These are phyloP conservation scores for Amylostereum areolatum DNA, from an alignment of 1,284 basidiomycete genomes.

Conservation along the genomic window DNA sequence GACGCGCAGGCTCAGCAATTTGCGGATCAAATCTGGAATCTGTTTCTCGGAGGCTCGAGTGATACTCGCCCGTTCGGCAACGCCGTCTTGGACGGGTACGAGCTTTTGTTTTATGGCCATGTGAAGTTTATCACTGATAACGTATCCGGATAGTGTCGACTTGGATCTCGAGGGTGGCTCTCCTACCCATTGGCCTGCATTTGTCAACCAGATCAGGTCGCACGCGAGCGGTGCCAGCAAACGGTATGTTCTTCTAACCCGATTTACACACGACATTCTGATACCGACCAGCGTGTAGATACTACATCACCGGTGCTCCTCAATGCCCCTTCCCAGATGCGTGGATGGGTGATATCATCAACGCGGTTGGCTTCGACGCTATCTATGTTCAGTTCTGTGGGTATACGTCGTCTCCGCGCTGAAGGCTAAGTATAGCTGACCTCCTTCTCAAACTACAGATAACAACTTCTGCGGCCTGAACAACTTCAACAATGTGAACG, in stretches of 20 bases:
- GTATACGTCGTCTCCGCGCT: conserved; percentile 8
- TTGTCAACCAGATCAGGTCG: conserved; percentile 45
- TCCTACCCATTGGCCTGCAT: conserved; percentile 36
- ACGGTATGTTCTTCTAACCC: conserved; percentile 25
- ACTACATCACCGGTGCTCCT: conserved; percentile 60
- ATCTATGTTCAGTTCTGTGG: conserved; percentile 57
- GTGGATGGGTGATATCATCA: conserved; percentile 46
- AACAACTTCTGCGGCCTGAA: conserved; percentile 55
- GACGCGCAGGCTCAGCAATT: conserved; percentile 46
- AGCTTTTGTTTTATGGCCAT: conserved; percentile 1
- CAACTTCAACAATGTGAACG: conserved; percentile 34
- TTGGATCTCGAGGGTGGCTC: conserved; percentile 58
- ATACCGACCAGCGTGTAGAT: conserved; percentile 26
- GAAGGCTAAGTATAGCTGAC: background rate
- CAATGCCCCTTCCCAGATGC: conserved; percentile 65
- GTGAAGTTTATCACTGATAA: background rate
- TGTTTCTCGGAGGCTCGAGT: conserved; percentile 57
- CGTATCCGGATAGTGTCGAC: conserved; percentile 38
- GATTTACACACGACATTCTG: background rate
- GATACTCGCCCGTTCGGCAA: conserved; percentile 53
- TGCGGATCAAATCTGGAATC: conserved; percentile 57
- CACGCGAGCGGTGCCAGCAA: conserved; percentile 46
- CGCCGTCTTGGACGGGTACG: conserved; percentile 61
- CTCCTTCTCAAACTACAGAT: conserved; percentile 22
- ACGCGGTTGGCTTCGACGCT: conserved; percentile 52